These are phyloP conservation scores for Ustilaginoidea virens DNA, from an alignment of 2,329 filamentous ascomycete genomes.

Conservation along the genomic window DNA sequence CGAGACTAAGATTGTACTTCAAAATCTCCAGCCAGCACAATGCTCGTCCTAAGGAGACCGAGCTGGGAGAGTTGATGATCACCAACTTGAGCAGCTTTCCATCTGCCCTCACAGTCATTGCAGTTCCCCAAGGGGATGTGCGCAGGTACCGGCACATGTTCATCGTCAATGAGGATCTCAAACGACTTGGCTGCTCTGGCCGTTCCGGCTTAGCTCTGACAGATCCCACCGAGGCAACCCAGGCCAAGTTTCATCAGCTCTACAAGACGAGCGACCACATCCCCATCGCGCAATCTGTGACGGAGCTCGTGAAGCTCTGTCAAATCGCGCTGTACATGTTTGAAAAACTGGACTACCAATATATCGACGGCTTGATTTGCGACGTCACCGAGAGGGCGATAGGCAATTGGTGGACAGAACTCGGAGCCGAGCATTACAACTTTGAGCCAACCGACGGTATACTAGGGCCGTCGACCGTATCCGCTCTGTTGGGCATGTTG, in stretches of 20 bases:
- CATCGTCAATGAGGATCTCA: slow-evolving; percentile 87
- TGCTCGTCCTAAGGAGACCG: slow-evolving; percentile 68
- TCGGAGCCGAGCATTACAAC: slow-evolving; percentile 83
- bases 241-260: slow-evolving; percentile 81
- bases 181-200: slow-evolving; percentile 82
- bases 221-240: slow-evolving; percentile 62
- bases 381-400: slow-evolving; percentile 85
- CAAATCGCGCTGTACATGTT: slow-evolving; percentile 82
- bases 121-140: slow-evolving; percentile 75
- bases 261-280: slow-evolving; percentile 80
- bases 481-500: slow-evolving; percentile 71
- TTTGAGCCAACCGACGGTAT: slow-evolving; percentile 87
- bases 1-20: slow-evolving; percentile 68
- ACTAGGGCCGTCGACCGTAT: slow-evolving; percentile 79
- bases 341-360: slow-evolving; percentile 72
- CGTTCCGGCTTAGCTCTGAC: slow-evolving; percentile 71
- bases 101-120: slow-evolving; percentile 81
- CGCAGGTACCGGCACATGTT: slow-evolving; percentile 68
- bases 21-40: slow-evolving; percentile 73
- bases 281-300: slow-evolving; percentile 59
- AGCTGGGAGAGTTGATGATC: slow-evolving; percentile 75
- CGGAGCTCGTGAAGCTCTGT: slow-evolving; percentile 81
- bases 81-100: slow-evolving; percentile 89
- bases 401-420: slow-evolving; percentile 90
- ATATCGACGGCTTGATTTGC: slow-evolving; percentile 82